Conservation (phyloP, 805 yeast genomes). For the Pichia scutulata region DNA sequence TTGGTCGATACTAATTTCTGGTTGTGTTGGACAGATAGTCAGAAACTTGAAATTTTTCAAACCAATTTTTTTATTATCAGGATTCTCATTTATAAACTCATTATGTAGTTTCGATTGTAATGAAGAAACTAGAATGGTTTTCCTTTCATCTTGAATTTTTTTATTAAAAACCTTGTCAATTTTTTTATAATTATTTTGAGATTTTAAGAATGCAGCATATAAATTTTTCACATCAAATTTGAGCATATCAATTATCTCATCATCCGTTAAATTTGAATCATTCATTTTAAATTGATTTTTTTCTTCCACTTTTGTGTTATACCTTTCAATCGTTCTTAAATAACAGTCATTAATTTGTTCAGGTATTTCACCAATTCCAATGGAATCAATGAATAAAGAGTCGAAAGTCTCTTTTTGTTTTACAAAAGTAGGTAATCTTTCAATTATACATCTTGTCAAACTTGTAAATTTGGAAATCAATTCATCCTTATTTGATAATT, state of each 20-base stretch:
- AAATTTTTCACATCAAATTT: slow-evolving; percentile 25
- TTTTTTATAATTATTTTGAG: slow-evolving; percentile 17
- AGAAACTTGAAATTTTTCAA: slow-evolving; percentile 3
- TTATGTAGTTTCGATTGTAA: slow-evolving; percentile 9
- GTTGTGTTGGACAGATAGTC: not conserved
- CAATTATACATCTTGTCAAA: slow-evolving; percentile 5
- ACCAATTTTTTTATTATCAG: not conserved
- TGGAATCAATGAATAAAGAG: not conserved
- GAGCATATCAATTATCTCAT: slow-evolving; percentile 22
- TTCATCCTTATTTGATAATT: slow-evolving; percentile 5
- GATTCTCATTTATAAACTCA: slow-evolving; percentile 10
- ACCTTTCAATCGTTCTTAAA: slow-evolving; percentile 4
- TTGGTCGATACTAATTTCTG: not conserved
- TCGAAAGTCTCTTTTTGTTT: slow-evolving; percentile 4
- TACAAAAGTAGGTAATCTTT: slow-evolving; percentile 11
- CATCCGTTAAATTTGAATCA: slow-evolving; percentile 16
- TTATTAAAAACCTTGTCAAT: slow-evolving; percentile 17
- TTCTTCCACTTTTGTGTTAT: not conserved
- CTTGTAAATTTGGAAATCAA: not conserved
- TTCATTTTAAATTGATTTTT: not conserved
- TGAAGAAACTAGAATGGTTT: slow-evolving; percentile 16
- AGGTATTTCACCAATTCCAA: slow-evolving; percentile 6
- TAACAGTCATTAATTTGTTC: slow-evolving; percentile 3
- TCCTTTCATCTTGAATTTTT: slow-evolving; percentile 21
- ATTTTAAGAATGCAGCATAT: slow-evolving; percentile 15